Conservation (phyloP, 2,329 filamentous ascomycete genomes). For the Xylariaceae sp. region DNA sequence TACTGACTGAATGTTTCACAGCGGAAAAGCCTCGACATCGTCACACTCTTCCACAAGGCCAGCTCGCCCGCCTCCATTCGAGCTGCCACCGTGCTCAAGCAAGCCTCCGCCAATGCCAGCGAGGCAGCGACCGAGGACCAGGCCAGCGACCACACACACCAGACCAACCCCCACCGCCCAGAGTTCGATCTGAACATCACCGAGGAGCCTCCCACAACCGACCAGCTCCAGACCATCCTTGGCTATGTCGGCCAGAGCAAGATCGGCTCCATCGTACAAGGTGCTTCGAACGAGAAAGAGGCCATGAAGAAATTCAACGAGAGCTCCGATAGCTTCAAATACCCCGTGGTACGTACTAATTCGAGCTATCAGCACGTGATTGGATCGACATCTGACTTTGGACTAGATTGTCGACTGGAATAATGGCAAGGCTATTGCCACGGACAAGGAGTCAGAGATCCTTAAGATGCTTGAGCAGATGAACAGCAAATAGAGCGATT, state of each 20-base stretch:
- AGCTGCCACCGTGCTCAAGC: conserved; percentile 73
- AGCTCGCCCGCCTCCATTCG: conserved; percentile 67
- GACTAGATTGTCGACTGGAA: conserved; percentile 80
- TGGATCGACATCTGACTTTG: conserved; percentile 3
- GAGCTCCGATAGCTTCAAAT: conserved; percentile 63
- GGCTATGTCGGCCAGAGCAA: conserved; percentile 70
- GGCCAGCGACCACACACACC: conserved; percentile 60
- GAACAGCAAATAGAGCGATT: conserved; percentile 32
- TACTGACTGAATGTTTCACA: conserved; percentile 31
- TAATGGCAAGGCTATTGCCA: conserved; percentile 74
- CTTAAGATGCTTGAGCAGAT: conserved; percentile 69
- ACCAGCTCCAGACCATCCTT: conserved; percentile 79
- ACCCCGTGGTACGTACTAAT: conserved; percentile 65
- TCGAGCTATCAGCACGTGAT: not conserved
- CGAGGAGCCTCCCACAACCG: conserved; percentile 72
- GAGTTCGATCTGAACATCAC: conserved; percentile 87
- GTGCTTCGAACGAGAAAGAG: conserved; percentile 69
- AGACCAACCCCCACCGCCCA: conserved; percentile 49
- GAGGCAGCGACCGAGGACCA: conserved; percentile 70
- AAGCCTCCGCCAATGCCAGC: conserved; percentile 66
- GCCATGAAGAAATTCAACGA: conserved; percentile 76
- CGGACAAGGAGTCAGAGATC: conserved; percentile 84
- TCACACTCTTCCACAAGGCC: conserved; percentile 94
- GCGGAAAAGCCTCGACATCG: conserved; percentile 80
- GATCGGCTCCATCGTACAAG: conserved; percentile 62